Evolutionary conservation across 2,329 filamentous ascomycete genomes (phyloP), one percentile per base, ranked within the genome.

Genomic region (Epichloe glyceriae): DNA sequence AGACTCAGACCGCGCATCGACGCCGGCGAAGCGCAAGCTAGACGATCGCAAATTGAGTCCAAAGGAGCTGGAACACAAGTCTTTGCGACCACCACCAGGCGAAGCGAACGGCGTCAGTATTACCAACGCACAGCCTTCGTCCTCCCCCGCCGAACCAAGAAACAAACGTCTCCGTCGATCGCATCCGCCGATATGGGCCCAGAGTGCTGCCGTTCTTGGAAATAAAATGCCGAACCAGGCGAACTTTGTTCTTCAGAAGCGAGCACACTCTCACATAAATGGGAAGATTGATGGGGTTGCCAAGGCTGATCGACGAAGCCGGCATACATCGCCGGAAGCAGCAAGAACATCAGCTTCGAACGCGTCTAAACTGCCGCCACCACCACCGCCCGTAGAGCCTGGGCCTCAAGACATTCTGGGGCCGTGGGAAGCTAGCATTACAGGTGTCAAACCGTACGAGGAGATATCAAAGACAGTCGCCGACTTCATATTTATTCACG

Each of bases 401-500:
- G 60, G 58, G 1, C 59, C 66, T 1, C 60, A 64, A 39, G 64
- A 66, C 19, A 58, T 70, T 22, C 64, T 82, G 3, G 77, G 77
- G 0, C 70, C 74, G 0, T 85, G 82, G 81, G 82, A 86, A 59
- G 68, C 74, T 22, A 79, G 82, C 35, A 83, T 95, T 45, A 83
- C 81, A 2, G 82, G 85, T 46, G 72, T 79, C 10, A 80, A 82
- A 53, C 86, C 86, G 0, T 77, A 82, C 50, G 86, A 93, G 58
- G 83, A 90, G 54, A 68, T 93, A 11, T 81, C 82, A n/a, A 85
- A 82, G 59, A 65, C 74, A 17, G 75, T 95, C n/a, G 86, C 85
- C 54, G 86, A 95, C 62, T 95, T 89, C 60, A 70, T 96, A 11
- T 94, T 83, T 62, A 64, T 79, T 46, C 74, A 85, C 50, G 83